These are phyloP conservation scores for Talaromyces sp. DNA, from an alignment of 2,329 filamentous ascomycete genomes.

Conservation along the genomic window DNA sequence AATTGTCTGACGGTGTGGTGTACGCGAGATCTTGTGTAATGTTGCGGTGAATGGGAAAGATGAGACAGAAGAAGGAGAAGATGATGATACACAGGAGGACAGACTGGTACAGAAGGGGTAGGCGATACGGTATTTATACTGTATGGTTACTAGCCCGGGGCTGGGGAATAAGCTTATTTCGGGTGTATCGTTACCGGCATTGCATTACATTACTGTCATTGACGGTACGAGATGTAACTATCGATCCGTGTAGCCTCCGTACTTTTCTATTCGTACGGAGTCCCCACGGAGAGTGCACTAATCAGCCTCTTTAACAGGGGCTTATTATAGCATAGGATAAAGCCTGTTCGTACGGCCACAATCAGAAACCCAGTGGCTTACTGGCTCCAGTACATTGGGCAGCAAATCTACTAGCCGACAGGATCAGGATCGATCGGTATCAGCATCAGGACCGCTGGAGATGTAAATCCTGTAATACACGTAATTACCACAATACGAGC, in stretches of 20 bases:
- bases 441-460: neutral
- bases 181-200: neutral
- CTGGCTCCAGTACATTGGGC: neutral
- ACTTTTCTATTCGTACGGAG: no score
- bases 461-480: neutral
- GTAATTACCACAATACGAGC: neutral
- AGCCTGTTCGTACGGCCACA: constrained; percentile 1
- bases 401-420: neutral
- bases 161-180: constrained; percentile 10
- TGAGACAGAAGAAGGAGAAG: neutral
- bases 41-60: neutral
- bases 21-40: constrained; percentile 15
- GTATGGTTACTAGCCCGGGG: neutral
- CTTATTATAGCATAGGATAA: neutral
- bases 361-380: neutral
- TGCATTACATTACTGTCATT: neutral
- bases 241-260: neutral
- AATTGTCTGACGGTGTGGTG: neutral
- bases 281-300: neutral
- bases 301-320: neutral
- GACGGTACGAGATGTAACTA: constrained; percentile 1
- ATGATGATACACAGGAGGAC: neutral
- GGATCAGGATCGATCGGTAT: neutral
- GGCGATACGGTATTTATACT: neutral
- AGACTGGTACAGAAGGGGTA: neutral